A percentile compares a stretch with the other conserved stretches of the same genome.
These are phyloP conservation scores for Drechslerella dactyloides DNA, from an alignment of 2,329 filamentous ascomycete genomes.

Conservation along the genomic window DNA sequence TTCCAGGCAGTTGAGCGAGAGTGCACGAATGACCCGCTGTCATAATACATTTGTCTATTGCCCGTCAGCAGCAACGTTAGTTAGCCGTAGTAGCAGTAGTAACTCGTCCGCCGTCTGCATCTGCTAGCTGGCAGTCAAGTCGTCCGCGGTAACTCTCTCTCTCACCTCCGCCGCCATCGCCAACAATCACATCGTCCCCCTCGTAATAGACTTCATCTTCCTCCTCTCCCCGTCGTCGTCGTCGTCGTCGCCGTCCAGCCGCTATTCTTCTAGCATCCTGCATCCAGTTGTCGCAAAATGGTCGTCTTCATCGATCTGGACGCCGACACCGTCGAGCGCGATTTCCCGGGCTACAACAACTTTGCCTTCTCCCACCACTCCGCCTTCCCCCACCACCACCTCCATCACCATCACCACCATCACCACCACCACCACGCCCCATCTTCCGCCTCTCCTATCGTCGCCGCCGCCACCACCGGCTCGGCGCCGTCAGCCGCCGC, in stretches of 20 bases:
- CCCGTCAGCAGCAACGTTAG: no score
- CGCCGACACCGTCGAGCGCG: slow-evolving; percentile 47
- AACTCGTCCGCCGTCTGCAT: no score
- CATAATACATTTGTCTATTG: no score
- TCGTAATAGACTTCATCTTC: no score
- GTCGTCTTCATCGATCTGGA: slow-evolving; percentile 49
- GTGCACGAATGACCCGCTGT: no score
- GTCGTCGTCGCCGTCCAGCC: background rate
- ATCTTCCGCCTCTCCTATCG: background rate
- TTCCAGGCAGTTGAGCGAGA: no score
- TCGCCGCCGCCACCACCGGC: background rate
- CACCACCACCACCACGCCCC: slow-evolving; percentile 11
- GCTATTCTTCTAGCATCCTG: background rate
- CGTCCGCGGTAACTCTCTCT: no score
- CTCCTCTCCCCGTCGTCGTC: no score
- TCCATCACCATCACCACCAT: background rate
- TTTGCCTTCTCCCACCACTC: slow-evolving; percentile 7
- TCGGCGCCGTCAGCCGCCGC: background rate
- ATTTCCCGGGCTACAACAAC: slow-evolving; percentile 40
- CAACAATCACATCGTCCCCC: no score
- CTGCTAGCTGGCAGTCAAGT: no score
- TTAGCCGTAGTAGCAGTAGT: no score
- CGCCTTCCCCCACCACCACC: slow-evolving; percentile 32
- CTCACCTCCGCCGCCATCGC: no score
- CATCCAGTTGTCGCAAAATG: slow-evolving; percentile 24